Evolutionary conservation across 2,329 filamentous ascomycete species (phyloP).

Genomic region (Botrytis byssoidea): DNA sequence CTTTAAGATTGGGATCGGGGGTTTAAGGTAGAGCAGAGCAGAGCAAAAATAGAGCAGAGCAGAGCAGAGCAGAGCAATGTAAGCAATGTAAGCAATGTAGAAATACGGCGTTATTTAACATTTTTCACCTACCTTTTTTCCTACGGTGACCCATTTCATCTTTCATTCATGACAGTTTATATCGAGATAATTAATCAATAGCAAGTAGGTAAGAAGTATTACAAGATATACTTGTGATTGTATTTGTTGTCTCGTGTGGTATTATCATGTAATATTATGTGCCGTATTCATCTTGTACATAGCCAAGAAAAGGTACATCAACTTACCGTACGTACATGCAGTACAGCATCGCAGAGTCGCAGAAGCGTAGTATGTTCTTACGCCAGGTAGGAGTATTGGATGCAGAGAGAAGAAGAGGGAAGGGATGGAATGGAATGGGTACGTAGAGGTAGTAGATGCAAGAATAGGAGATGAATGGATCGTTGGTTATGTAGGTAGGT

Average conservation of each 20-base stretch:
- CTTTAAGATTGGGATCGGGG: no score
- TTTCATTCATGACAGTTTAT: background rate
- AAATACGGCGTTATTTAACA: background rate
- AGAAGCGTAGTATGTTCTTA: background rate
- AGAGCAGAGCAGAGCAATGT: no score
- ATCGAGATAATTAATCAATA: no score
- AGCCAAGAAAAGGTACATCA: slow-evolving; percentile 1
- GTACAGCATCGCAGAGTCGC: background rate
- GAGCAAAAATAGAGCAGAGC: no score
- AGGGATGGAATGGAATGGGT: background rate
- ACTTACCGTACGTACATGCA: background rate
- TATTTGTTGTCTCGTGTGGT: background rate
- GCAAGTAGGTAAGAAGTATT: background rate
- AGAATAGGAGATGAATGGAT: no score
- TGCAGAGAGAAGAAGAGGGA: background rate
- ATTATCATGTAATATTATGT: background rate
- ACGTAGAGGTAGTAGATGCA: background rate
- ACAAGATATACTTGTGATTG: background rate
- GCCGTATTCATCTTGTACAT: background rate
- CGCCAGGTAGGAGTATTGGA: background rate
- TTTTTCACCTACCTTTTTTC: background rate
- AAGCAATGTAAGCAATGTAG: no score
- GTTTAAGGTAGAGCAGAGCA: accelerated
- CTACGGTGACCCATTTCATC: background rate
- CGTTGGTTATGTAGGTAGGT: background rate